Percentiles rank a stretch among this genome's conserved stretches.
These are phyloP conservation scores for Hyphodiscus hymeniophilus DNA, from an alignment of 495 filamentous ascomycete species.

Conservation along the genomic window DNA sequence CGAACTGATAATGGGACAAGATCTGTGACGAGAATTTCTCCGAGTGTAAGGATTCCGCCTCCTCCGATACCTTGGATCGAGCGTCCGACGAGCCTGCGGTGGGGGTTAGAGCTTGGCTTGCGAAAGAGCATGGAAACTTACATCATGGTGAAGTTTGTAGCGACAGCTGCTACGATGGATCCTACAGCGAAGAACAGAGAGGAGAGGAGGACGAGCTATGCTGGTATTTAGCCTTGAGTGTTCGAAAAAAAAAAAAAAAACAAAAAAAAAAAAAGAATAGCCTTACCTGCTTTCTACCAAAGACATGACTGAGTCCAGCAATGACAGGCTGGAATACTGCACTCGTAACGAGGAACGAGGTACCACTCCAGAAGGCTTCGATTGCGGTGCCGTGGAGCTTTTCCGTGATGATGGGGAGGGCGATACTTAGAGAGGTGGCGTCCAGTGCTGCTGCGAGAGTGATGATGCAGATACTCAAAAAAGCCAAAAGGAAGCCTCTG, in stretches of 20 bases:
- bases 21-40: constrained; percentile 60
- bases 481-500: constrained; percentile 32
- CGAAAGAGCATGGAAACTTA: neutral
- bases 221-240: neutral
- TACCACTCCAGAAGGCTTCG: constrained; percentile 52
- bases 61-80: constrained; percentile 66
- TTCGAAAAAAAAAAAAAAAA: too few species aligned
- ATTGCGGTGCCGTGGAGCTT: constrained; percentile 45
- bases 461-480: constrained; percentile 50
- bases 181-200: constrained; percentile 48
- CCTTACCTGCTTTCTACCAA: constrained; percentile 35
- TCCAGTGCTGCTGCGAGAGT: constrained; percentile 64
- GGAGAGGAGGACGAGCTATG: constrained; percentile 35
- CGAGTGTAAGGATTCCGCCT: constrained; percentile 56
- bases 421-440: constrained; percentile 66
- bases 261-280: too few species aligned
- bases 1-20: constrained; percentile 45
- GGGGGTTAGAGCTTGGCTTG: neutral
- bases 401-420: constrained; percentile 51
- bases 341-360: constrained; percentile 43
- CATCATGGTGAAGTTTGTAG: constrained; percentile 50
- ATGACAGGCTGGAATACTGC: constrained; percentile 46
- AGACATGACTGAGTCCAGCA: constrained; percentile 44
- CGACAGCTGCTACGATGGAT: constrained; percentile 49
- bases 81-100: constrained; percentile 44